Conservation (phyloP, 768 basidiomycete species). For the Phanerochaete sordida region DNA sequence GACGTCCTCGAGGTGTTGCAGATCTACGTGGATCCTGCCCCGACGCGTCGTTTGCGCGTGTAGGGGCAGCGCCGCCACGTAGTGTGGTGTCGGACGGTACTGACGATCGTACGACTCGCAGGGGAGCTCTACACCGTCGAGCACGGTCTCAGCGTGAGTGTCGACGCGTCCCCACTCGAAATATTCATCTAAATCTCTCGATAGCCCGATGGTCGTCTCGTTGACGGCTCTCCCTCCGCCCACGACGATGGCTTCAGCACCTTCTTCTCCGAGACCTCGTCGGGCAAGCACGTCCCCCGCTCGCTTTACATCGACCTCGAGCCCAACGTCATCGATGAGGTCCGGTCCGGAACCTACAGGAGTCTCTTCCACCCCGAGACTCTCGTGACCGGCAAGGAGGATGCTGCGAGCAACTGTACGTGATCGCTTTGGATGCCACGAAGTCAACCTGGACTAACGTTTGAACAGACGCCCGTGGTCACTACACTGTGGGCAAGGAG, state of each 20-base stretch:
- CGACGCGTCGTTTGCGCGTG: slow-evolving; percentile 16
- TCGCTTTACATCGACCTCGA: slow-evolving; percentile 97
- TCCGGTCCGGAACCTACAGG: slow-evolving; percentile 92
- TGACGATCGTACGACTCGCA: slow-evolving; percentile 30
- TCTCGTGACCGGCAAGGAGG: slow-evolving; percentile 97
- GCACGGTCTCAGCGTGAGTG: slow-evolving; percentile 91
- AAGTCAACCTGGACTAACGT: slow-evolving; percentile 10
- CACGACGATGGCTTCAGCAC: slow-evolving; percentile 95
- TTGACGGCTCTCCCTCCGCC: slow-evolving; percentile 69
- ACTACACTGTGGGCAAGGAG: slow-evolving; percentile 99
- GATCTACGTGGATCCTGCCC: background rate
- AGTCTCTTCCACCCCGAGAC: slow-evolving; percentile 99
- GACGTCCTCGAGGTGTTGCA: background rate
- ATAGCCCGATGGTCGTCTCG: slow-evolving; percentile 92
- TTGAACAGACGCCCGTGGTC: slow-evolving; percentile 87
- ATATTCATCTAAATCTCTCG: slow-evolving; percentile 10
- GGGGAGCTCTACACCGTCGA: slow-evolving; percentile 99
- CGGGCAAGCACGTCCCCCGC: slow-evolving; percentile 96
- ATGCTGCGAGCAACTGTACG: slow-evolving; percentile 98
- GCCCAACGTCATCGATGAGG: slow-evolving; percentile 97
- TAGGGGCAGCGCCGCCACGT: background rate
- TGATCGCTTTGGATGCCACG: slow-evolving; percentile 1
- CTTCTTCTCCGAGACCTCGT: slow-evolving; percentile 97
- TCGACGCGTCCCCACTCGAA: slow-evolving; percentile 6
- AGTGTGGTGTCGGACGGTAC: slow-evolving; percentile 1